phyloP scores from a whole-genome alignment of 225 moss, liverwort and hornwort genomes.

The Physcomitrellopsis africana region DNA sequence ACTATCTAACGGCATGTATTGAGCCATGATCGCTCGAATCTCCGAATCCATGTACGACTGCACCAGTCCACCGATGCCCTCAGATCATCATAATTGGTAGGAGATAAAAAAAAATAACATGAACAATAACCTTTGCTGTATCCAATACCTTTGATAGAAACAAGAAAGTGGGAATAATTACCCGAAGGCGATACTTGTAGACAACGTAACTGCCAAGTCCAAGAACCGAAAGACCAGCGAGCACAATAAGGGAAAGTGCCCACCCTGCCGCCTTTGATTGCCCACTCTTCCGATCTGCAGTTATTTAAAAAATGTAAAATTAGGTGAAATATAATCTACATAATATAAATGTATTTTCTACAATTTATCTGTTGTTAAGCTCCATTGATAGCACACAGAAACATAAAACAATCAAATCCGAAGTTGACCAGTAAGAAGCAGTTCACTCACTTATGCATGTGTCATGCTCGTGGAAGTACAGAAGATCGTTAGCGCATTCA shows the following conservation, averaged over 20 bases:
- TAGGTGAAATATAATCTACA: not conserved
- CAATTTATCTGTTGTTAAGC: not conserved
- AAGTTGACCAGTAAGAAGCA: not conserved
- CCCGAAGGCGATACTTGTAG: slow-evolving; percentile 85
- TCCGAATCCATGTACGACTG: slow-evolving; percentile 73
- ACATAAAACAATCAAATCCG: not conserved
- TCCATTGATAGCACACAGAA: not conserved
- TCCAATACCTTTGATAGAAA: not conserved
- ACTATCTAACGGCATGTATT: slow-evolving; percentile 67
- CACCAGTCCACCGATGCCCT: slow-evolving; percentile 18
- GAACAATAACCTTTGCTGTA: not conserved
- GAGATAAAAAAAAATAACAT: not conserved
- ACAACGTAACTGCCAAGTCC: slow-evolving; percentile 59
- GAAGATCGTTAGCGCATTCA: slow-evolving; percentile 69
- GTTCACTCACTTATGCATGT: slow-evolving; percentile 75
- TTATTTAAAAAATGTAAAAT: not conserved
- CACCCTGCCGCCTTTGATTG: slow-evolving; percentile 51
- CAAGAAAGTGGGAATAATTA: slow-evolving; percentile 23
- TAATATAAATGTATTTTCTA: not conserved
- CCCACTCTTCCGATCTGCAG: slow-evolving; percentile 45
- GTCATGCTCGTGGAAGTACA: slow-evolving; percentile 89
- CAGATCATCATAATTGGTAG: not conserved
- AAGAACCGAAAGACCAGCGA: slow-evolving; percentile 42
- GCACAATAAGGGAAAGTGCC: slow-evolving; percentile 59
- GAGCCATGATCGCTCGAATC: slow-evolving; percentile 67